A percentile compares a stretch with the other conserved stretches of the same genome.
phyloP scores from a whole-genome alignment of 495 filamentous ascomycete genomes.

The Aspergillus heteromorphus region DNA sequence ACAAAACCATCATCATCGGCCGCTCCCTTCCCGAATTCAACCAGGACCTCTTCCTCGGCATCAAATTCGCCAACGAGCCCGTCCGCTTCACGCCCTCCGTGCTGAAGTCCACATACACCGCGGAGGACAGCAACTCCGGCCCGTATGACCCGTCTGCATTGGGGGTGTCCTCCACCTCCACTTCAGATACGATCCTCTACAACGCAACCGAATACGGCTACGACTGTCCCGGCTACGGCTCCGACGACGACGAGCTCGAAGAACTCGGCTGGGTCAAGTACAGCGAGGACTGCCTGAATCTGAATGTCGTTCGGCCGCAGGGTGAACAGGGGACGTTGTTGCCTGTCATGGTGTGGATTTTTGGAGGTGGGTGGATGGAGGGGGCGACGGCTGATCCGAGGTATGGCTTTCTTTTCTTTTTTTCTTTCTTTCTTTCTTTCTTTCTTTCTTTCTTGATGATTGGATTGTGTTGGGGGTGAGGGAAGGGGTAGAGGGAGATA shows the following conservation, averaged over 20 bases:
- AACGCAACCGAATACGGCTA: constrained; percentile 34
- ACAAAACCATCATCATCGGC: constrained; percentile 22
- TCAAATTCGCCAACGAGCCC: constrained; percentile 32
- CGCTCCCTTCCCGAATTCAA: constrained; percentile 26
- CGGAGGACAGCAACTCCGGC: constrained; percentile 21
- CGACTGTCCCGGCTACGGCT: constrained; percentile 35
- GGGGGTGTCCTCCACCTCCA: too few relatives aligned
- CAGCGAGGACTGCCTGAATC: constrained; percentile 59
- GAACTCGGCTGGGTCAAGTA: constrained; percentile 19
- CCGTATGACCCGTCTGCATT: not conserved
- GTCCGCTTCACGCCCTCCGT: constrained; percentile 25
- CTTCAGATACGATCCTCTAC: constrained; percentile 15
- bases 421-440: too few relatives aligned
- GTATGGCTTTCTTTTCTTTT: too few relatives aligned
- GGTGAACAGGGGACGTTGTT: constrained; percentile 46
- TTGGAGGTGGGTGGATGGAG: constrained; percentile 53
- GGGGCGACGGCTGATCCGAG: constrained; percentile 33
- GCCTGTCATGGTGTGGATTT: constrained; percentile 64
- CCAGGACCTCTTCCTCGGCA: constrained; percentile 31
- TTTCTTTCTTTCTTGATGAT: too few relatives aligned
- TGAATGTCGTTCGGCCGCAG: constrained; percentile 57
- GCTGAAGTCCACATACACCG: constrained; percentile 20
- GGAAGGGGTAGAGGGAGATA: too few relatives aligned
- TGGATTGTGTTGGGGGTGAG: too few relatives aligned
- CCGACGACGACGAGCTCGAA: constrained; percentile 23